Evolutionary conservation across 305 asterid genomes (phyloP).

Genomic region (Fraxinus paxiana): DNA sequence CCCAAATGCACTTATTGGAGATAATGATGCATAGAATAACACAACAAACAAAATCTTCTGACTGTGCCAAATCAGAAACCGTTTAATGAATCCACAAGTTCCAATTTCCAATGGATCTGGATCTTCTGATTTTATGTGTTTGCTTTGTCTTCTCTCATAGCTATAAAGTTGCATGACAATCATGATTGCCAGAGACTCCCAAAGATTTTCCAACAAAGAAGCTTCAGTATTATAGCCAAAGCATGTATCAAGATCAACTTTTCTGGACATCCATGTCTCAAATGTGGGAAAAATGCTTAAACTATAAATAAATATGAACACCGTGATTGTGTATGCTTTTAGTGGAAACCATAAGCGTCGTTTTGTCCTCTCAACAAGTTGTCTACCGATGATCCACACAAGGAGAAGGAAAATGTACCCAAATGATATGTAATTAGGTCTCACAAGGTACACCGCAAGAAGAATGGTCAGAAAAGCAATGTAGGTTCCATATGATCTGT

Average conservation of each 20-base stretch:
- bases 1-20: conserved; percentile 88
- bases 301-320: conserved; percentile 65
- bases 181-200: conserved; percentile 86
- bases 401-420: conserved; percentile 94
- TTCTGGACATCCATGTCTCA: conserved; percentile 71
- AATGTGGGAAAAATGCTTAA: conserved; percentile 81
- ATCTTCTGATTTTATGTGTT: conserved; percentile 52
- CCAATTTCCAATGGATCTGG: conserved; percentile 59
- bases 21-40: conserved; percentile 78
- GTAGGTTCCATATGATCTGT: conserved; percentile 92
- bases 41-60: conserved; percentile 71
- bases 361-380: conserved; percentile 76
- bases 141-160: conserved; percentile 96
- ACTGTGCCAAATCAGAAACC: conserved; percentile 92
- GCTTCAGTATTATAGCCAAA: conserved; percentile 75
- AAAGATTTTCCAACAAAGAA: conserved; percentile 66
- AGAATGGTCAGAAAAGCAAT: conserved; percentile 88
- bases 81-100: conserved; percentile 65
- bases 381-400: conserved; percentile 92
- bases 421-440: conserved; percentile 79
- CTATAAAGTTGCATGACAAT: conserved; percentile 98
- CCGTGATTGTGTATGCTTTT: conserved; percentile 70
- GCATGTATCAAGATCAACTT: conserved; percentile 53
- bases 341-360: conserved; percentile 93
- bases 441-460: conserved; percentile 75